A percentile compares a stretch with the other conserved stretches of the same genome.
phyloP scores from a whole-genome alignment of 208 protist genomes.

The Crithidia bombi region DNA sequence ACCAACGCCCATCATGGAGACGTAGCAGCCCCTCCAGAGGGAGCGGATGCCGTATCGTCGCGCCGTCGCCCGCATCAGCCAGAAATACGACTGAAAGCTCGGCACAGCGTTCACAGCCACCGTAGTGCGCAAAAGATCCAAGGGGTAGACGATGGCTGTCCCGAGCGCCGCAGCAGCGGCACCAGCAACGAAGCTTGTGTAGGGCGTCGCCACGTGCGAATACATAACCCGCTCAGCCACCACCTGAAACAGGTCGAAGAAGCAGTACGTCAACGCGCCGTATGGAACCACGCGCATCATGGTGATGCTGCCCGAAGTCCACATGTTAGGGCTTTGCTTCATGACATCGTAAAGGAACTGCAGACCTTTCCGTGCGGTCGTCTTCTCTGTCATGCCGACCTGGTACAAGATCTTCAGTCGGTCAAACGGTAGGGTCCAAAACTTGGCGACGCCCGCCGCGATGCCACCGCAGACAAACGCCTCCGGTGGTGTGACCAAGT shows the following conservation, averaged over 20 bases:
- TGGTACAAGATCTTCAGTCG: slow-evolving; percentile 95
- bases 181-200: slow-evolving; percentile 84
- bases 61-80: slow-evolving; percentile 71
- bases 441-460: slow-evolving; percentile 90
- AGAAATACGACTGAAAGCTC: slow-evolving; percentile 76
- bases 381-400: slow-evolving; percentile 65
- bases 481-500: slow-evolving; percentile 72
- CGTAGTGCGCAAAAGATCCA: slow-evolving; percentile 92
- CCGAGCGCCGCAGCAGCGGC: slow-evolving; percentile 82
- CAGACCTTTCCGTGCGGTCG: slow-evolving; percentile 34
- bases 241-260: slow-evolving; percentile 92
- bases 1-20: slow-evolving; percentile 90
- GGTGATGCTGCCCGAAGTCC: slow-evolving; percentile 88
- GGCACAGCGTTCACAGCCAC: slow-evolving; percentile 57
- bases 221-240: slow-evolving; percentile 70
- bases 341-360: slow-evolving; percentile 57
- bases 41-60: slow-evolving; percentile 53
- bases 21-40: slow-evolving; percentile 79
- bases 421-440: slow-evolving; percentile 92
- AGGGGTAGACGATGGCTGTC: slow-evolving; percentile 89
- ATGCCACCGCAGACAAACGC: slow-evolving; percentile 89
- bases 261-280: slow-evolving; percentile 91
- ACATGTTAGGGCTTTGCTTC: slow-evolving; percentile 77
- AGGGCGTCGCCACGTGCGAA: slow-evolving; percentile 69
- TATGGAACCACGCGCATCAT: slow-evolving; percentile 94